Percentiles rank a stretch among this genome's conserved stretches.
These are phyloP conservation scores for Sungouiella blattae DNA, from an alignment of 805 yeast genomes.

Conservation along the genomic window DNA sequence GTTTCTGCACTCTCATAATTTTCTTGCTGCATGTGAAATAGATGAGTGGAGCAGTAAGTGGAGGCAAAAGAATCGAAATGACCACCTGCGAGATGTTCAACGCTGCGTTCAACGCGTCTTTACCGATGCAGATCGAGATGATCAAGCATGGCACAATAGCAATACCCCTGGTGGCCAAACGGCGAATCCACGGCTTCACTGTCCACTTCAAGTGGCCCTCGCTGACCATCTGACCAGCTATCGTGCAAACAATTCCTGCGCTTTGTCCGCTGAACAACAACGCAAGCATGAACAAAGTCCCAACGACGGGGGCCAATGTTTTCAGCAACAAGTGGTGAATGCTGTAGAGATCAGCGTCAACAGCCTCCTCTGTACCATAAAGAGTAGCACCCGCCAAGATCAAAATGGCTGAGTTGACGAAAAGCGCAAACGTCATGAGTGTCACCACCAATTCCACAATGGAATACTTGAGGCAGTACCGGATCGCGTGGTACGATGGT, in stretches of 20 bases:
- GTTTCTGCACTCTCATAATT: constrained; percentile 58
- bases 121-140: constrained; percentile 69
- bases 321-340: constrained; percentile 62
- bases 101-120: constrained; percentile 65
- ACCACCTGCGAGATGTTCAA: constrained; percentile 86
- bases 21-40: constrained; percentile 71
- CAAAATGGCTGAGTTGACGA: constrained; percentile 80
- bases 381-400: constrained; percentile 80
- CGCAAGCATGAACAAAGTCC: constrained; percentile 81
- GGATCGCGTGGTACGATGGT: constrained; percentile 73
- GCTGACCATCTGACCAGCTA: constrained; percentile 88
- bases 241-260: constrained; percentile 90
- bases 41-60: constrained; percentile 79
- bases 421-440: constrained; percentile 74
- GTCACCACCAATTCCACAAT: constrained; percentile 68
- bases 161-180: constrained; percentile 72
- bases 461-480: constrained; percentile 68
- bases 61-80: constrained; percentile 76
- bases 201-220: constrained; percentile 90
- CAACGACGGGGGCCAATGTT: constrained; percentile 71
- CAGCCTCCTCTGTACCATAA: constrained; percentile 58
- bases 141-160: constrained; percentile 79
- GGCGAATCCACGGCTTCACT: constrained; percentile 72
- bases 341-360: constrained; percentile 79
- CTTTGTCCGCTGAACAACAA: constrained; percentile 81